A percentile compares a stretch with the other conserved stretches of the same genome.
These are phyloP conservation scores for Uromyces viciae-fabae DNA, from an alignment of 1,284 basidiomycete genomes.

Conservation along the genomic window DNA sequence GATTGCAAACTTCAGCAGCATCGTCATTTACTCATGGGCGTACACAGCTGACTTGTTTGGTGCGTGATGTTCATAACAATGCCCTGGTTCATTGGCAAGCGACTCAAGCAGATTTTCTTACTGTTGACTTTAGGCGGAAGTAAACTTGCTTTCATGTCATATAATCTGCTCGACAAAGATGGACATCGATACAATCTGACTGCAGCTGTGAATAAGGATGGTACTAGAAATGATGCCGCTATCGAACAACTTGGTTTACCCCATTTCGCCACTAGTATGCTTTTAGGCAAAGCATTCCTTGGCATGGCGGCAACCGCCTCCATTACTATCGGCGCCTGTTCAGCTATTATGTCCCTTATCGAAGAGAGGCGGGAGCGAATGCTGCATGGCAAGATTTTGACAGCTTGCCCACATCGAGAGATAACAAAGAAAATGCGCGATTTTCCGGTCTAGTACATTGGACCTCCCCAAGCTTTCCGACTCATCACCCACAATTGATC, in stretches of 20 bases:
- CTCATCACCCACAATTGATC: background rate
- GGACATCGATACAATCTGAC: constrained; percentile 24
- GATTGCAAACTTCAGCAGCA: constrained; percentile 10
- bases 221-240: background rate
- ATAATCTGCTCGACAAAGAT: constrained; percentile 16
- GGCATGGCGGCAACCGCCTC: constrained; percentile 19
- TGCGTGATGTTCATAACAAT: background rate
- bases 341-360: background rate
- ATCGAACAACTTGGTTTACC: constrained; percentile 10
- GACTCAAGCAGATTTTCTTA: no score
- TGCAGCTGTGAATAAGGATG: constrained; percentile 11
- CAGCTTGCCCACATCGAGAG: constrained; percentile 29
- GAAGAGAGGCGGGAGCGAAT: background rate
- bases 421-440: constrained; percentile 24
- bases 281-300: constrained; percentile 12
- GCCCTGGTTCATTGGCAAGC: background rate
- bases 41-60: constrained; percentile 25
- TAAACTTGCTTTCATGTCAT: constrained; percentile 28
- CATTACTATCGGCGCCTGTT: constrained; percentile 2
- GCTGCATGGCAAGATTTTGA: background rate
- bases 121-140: constrained; percentile 13
- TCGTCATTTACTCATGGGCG: constrained; percentile 13
- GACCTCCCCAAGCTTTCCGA: background rate
- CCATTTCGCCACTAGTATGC: background rate
- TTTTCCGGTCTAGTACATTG: constrained; percentile 30